These are phyloP conservation scores for Lenzites betulinus DNA, from an alignment of 768 basidiomycete species.

Conservation along the genomic window DNA sequence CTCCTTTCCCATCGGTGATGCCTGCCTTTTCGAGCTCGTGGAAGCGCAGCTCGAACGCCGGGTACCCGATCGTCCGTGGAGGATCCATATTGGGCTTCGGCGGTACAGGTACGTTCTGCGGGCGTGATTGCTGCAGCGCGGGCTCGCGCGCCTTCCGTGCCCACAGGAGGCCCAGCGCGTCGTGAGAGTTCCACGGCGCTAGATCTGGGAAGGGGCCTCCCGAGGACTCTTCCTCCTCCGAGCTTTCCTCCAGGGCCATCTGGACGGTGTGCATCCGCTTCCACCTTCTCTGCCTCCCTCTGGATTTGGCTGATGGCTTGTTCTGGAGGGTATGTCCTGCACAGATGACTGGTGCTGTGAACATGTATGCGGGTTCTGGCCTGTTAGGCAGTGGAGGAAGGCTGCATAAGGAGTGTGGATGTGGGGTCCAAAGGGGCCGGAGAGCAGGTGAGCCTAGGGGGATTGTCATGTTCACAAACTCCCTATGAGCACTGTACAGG, in stretches of 20 bases:
- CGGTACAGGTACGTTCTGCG: slow-evolving; percentile 16
- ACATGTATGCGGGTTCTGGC: not conserved
- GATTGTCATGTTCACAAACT: not conserved
- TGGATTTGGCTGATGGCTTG: not conserved
- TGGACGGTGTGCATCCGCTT: not conserved
- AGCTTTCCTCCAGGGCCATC: not conserved
- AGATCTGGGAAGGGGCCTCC: slow-evolving; percentile 30
- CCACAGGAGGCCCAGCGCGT: slow-evolving; percentile 2
- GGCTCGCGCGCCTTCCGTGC: slow-evolving; percentile 17
- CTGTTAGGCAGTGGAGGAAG: not conserved
- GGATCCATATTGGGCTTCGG: slow-evolving; percentile 5
- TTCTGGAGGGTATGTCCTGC: not conserved
- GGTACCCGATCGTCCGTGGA: slow-evolving; percentile 24
- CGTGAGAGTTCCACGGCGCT: not conserved
- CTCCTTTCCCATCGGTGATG: slow-evolving; percentile 19
- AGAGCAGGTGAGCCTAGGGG: not conserved
- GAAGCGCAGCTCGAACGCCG: slow-evolving; percentile 21
- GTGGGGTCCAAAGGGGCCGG: not conserved
- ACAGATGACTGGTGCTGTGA: not conserved
- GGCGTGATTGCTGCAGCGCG: slow-evolving; percentile 20
- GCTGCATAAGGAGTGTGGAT: not conserved
- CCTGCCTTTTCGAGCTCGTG: slow-evolving; percentile 21
- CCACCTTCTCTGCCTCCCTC: not conserved
- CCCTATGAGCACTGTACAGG: not conserved
- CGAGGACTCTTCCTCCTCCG: slow-evolving; percentile 16